phyloP scores from a whole-genome alignment of 257 asterid species.

The Primulina huaijiensis region DNA sequence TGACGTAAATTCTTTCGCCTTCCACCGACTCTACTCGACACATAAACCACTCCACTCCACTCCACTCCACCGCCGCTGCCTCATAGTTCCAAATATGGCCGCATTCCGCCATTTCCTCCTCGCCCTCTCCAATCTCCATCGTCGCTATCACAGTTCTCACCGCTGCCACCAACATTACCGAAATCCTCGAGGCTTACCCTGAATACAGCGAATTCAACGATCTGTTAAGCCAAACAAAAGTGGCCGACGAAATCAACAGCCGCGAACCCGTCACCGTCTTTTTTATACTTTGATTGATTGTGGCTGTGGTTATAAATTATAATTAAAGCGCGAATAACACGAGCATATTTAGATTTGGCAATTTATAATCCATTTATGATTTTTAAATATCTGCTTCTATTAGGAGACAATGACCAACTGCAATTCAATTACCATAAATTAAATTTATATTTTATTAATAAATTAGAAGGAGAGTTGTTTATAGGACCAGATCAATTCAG shows the following conservation, averaged over 20 bases:
- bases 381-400: no score
- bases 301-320: no score
- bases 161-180: constrained; percentile 66
- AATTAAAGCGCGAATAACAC: no score
- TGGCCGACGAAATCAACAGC: constrained; percentile 96
- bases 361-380: no score
- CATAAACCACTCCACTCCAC: constrained; percentile 25
- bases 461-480: no score
- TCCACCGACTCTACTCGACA: neutral
- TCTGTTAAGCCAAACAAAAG: constrained; percentile 65
- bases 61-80: neutral
- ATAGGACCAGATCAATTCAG: no score
- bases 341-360: no score
- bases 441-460: no score
- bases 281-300: constrained; percentile 28
- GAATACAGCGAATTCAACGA: constrained; percentile 79
- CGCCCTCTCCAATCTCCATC: constrained; percentile 35
- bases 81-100: constrained; percentile 39
- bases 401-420: neutral
- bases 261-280: constrained; percentile 81
- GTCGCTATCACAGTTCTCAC: constrained; percentile 29
- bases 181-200: constrained; percentile 51
- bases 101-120: constrained; percentile 31
- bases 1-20: neutral
- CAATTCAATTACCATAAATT: neutral